Evolutionary conservation across 1,139 yeast species (phyloP).

Genomic region (Geotrichum histeridarum): DNA sequence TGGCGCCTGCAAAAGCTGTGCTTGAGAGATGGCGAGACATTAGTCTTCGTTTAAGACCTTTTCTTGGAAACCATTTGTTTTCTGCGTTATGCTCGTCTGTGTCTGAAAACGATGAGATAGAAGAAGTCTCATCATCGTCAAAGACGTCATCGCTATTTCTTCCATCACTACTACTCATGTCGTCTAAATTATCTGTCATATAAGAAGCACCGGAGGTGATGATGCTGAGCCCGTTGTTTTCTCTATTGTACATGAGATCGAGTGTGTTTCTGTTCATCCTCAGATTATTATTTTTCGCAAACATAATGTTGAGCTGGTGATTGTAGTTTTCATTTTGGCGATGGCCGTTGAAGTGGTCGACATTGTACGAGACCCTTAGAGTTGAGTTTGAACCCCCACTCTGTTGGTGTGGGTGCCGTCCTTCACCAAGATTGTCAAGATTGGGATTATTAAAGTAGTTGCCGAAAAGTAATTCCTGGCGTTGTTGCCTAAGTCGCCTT

Average conservation of each 20-base stretch:
- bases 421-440: background rate
- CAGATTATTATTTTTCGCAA: conserved; percentile 25
- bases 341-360: conserved; percentile 31
- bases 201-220: conserved; percentile 12
- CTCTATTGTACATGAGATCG: background rate
- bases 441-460: conserved; percentile 28
- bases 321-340: conserved; percentile 30
- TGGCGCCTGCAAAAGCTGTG: conserved; percentile 77
- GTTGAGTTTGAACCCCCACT: conserved; percentile 13
- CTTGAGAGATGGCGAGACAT: conserved; percentile 70
- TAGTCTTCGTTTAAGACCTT: conserved; percentile 46
- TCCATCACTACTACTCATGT: conserved; percentile 17
- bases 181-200: conserved; percentile 18
- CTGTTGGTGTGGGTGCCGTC: too few relatives aligned
- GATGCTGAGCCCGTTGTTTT: conserved; percentile 4
- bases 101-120: conserved; percentile 14
- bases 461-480: conserved; percentile 25
- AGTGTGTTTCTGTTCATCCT: conserved; percentile 11
- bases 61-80: conserved; percentile 16
- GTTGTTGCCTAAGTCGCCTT: conserved; percentile 23
- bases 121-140: conserved; percentile 8
- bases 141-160: background rate
- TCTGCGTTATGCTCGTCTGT: conserved; percentile 2
- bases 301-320: conserved; percentile 29
- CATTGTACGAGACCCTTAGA: conserved; percentile 26